Conservation (phyloP, 805 yeast species). For the Teunomyces cretensis region DNA sequence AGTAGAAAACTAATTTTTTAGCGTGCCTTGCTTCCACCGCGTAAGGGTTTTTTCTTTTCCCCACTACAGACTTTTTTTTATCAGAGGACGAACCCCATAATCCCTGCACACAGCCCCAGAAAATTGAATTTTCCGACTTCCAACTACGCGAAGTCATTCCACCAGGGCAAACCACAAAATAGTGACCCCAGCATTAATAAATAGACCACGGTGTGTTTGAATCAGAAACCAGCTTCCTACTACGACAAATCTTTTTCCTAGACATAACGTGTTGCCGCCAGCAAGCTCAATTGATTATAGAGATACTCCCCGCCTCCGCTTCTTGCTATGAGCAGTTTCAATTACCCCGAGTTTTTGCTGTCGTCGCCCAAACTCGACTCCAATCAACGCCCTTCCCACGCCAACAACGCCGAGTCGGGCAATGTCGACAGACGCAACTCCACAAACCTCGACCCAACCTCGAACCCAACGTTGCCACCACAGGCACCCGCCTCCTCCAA, state of each 20-base stretch:
- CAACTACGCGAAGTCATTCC: slow-evolving; percentile 3
- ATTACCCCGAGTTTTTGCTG: slow-evolving; percentile 36
- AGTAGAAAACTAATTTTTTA: no score
- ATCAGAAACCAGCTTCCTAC: neutral
- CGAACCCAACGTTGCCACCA: slow-evolving; percentile 2
- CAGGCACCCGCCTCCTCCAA: neutral
- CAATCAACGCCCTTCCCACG: neutral
- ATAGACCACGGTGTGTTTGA: neutral
- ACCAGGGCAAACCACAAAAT: slow-evolving; percentile 1
- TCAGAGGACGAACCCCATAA: slow-evolving; percentile 1
- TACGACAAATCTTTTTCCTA: neutral
- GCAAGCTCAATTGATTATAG: no score
- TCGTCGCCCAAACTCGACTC: slow-evolving; percentile 7
- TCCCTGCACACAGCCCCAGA: neutral
- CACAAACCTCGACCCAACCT: neutral
- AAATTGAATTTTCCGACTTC: neutral
- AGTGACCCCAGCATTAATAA: slow-evolving; percentile 2
- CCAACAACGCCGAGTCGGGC: no score
- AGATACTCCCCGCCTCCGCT: no score
- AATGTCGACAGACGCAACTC: neutral
- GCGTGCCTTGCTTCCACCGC: neutral
- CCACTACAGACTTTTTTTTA: neutral
- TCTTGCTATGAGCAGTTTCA: slow-evolving; percentile 17
- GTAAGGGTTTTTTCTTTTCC: neutral
- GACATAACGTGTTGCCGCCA: neutral